phyloP scores from a whole-genome alignment of 345 rosid species.

The Citrus medica region DNA sequence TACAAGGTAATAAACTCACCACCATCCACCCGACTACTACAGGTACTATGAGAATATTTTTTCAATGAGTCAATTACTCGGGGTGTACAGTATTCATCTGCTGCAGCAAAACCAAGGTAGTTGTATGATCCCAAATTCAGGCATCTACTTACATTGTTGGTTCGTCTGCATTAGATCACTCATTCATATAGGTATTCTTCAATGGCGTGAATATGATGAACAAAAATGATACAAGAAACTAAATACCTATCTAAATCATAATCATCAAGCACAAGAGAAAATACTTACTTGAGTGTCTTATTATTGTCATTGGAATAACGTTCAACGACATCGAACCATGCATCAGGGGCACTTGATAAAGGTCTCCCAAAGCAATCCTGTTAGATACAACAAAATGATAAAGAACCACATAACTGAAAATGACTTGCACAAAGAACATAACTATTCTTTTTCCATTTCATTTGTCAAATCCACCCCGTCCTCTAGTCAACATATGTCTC shows the following conservation, averaged over 20 bases:
- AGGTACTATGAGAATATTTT: conserved; percentile 77
- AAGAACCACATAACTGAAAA: neutral
- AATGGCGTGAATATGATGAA: neutral
- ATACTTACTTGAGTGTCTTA: conserved; percentile 73
- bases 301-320: conserved; percentile 77
- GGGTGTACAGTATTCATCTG: conserved; percentile 95
- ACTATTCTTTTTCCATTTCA: neutral
- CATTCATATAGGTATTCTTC: neutral
- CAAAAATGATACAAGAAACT: neutral
- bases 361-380: conserved; percentile 94
- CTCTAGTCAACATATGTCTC: neutral
- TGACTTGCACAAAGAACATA: neutral
- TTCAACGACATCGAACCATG: conserved; percentile 83
- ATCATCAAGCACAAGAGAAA: neutral
- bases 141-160: conserved; percentile 58
- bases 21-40: conserved; percentile 87
- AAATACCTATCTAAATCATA: neutral
- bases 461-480: neutral
- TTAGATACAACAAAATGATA: neutral
- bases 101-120: conserved; percentile 94
- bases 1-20: conserved; percentile 36
- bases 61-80: conserved; percentile 77
- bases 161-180: conserved; percentile 53
- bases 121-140: conserved; percentile 96
- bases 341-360: conserved; percentile 84